Evolutionary conservation across 305 asterid species (phyloP).

Genomic region (Caryopteris hybrid): DNA sequence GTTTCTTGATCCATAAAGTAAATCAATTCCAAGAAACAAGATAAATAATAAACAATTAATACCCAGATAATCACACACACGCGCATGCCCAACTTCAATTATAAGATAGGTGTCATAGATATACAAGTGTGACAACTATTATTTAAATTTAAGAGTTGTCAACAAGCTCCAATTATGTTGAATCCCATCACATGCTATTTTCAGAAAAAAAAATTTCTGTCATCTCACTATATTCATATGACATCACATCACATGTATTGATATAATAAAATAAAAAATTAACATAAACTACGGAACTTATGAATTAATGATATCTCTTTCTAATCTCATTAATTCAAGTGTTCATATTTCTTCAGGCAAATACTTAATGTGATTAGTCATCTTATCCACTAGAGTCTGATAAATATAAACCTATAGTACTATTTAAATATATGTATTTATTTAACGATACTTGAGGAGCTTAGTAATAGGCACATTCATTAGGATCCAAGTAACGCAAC

Average conservation of each 20-base stretch:
- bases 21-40: conserved; percentile 14
- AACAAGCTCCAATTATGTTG: conserved; percentile 7
- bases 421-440: too few species aligned
- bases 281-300: background rate
- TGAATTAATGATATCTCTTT: too few species aligned
- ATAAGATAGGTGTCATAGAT: background rate
- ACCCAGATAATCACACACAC: conserved; percentile 2
- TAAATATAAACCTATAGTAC: too few species aligned
- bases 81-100: background rate
- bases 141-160: background rate
- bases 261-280: background rate
- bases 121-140: background rate
- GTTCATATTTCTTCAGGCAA: too few species aligned
- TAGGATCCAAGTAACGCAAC: too few species aligned
- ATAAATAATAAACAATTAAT: background rate
- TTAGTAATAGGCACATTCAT: too few species aligned
- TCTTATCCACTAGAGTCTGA: too few species aligned
- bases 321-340: too few species aligned
- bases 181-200: conserved; percentile 24
- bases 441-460: too few species aligned
- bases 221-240: background rate
- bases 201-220: background rate
- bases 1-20: background rate
- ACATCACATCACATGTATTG: background rate
- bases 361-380: too few species aligned